Conservation (phyloP, 176 grass and related monocot genomes). For the Musa acuminata region DNA sequence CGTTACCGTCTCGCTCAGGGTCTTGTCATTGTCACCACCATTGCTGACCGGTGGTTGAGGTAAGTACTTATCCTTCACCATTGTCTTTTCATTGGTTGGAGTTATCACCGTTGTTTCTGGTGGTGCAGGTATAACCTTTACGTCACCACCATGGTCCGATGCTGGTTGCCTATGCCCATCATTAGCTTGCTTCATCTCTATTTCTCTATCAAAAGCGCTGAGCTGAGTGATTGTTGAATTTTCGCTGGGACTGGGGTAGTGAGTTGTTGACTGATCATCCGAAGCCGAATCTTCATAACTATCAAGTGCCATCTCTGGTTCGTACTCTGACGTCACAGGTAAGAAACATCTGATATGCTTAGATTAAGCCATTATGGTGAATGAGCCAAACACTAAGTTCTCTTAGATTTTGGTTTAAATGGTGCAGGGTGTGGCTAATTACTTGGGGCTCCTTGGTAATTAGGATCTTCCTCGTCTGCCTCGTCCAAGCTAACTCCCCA, state of each 20-base stretch:
- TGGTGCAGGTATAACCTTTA: too few relatives aligned
- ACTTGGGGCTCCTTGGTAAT: conserved; percentile 47
- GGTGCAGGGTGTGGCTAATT: neutral
- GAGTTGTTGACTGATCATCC: neutral
- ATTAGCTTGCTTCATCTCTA: neutral
- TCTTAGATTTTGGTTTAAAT: too few relatives aligned
- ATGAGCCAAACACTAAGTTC: too few relatives aligned
- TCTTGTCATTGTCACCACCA: neutral
- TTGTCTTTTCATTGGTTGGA: too few relatives aligned
- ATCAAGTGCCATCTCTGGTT: neutral
- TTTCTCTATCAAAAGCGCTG: neutral
- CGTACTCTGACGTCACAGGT: neutral
- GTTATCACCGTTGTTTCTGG: too few relatives aligned
- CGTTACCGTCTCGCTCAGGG: neutral
- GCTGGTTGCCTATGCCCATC: neutral
- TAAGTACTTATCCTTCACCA: too few relatives aligned
- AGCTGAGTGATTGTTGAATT: neutral
- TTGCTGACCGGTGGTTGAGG: too few relatives aligned
- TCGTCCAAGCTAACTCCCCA: neutral
- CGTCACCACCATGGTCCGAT: too few relatives aligned
- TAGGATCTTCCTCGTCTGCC: conserved; percentile 17
- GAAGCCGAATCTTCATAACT: neutral
- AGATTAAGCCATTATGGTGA: too few relatives aligned
- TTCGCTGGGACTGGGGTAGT: neutral
- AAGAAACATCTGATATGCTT: too few relatives aligned